Evolutionary conservation across 1,284 basidiomycete genomes (phyloP).

Genomic region (Schizophyllum amplum): DNA sequence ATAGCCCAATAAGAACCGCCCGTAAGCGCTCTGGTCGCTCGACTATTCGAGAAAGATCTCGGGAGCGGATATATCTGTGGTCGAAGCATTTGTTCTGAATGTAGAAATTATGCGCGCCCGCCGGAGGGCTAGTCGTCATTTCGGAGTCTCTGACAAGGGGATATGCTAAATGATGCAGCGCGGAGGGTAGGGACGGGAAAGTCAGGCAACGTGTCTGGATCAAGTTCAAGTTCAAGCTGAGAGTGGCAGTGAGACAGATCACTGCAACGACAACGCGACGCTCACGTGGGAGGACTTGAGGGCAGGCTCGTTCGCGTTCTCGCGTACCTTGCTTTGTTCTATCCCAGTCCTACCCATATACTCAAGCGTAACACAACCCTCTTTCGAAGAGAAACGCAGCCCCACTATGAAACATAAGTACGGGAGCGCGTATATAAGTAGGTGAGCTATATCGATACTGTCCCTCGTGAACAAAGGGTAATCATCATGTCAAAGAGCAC

Average conservation of each 20-base stretch:
- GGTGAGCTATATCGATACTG: not conserved
- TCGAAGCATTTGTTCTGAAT: conserved; percentile 63
- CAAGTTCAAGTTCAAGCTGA: not conserved
- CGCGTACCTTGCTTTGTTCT: not conserved
- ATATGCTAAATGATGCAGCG: no score
- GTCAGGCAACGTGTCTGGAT: no score
- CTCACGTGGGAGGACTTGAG: not conserved
- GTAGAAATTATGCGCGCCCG: not conserved
- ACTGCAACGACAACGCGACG: not conserved
- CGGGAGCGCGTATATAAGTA: no score
- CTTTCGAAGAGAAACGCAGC: no score
- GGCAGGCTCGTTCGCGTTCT: not conserved
- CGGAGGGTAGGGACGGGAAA: no score
- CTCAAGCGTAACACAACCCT: no score
- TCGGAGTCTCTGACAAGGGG: no score
- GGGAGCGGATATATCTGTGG: conserved; percentile 75
- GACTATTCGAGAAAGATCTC: conserved; percentile 66
- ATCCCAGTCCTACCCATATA: not conserved
- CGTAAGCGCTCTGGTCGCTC: conserved; percentile 88
- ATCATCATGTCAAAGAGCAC: no score
- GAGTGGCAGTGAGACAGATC: no score
- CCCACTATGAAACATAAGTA: no score
- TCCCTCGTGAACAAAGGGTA: no score
- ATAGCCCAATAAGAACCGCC: conserved; percentile 73
- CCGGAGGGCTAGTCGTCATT: not conserved